Conservation (phyloP, 1,284 basidiomycete genomes). For the Sphaerobolus stellatus region DNA sequence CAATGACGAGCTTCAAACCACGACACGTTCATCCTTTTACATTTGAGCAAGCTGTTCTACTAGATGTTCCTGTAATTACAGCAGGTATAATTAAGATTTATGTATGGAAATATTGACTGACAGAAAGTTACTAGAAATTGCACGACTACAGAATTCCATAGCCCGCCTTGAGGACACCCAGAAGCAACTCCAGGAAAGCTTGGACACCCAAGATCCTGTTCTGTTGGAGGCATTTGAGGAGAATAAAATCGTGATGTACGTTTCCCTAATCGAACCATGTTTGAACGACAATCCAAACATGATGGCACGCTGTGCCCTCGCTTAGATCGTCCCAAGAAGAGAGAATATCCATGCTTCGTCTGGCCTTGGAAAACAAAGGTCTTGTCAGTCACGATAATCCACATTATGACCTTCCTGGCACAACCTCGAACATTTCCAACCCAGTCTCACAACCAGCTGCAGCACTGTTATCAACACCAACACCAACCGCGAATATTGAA, state of each 20-base stretch:
- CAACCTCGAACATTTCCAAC: too few species aligned
- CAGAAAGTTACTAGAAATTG: slow-evolving; percentile 49
- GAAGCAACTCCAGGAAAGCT: slow-evolving; percentile 49
- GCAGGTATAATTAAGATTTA: slow-evolving; percentile 50
- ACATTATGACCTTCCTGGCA: slow-evolving; percentile 7
- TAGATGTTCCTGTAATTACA: slow-evolving; percentile 67
- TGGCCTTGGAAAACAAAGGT: slow-evolving; percentile 65
- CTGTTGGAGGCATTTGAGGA: slow-evolving; percentile 49
- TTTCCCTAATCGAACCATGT: slow-evolving; percentile 9
- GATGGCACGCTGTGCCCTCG: background rate
- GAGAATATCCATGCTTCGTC: slow-evolving; percentile 61
- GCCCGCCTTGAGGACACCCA: slow-evolving; percentile 65
- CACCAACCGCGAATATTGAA: too few species aligned
- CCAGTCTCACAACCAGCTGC: too few species aligned
- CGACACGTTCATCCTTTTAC: slow-evolving; percentile 76
- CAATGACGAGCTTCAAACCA: too few species aligned
- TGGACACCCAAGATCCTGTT: slow-evolving; percentile 44
- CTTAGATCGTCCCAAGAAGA: slow-evolving; percentile 70
- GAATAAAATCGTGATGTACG: slow-evolving; percentile 55
- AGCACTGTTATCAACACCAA: too few species aligned
- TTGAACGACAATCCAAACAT: background rate
- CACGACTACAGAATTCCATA: slow-evolving; percentile 72
- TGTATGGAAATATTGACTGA: background rate
- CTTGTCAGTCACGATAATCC: slow-evolving; percentile 2
- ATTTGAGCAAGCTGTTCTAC: slow-evolving; percentile 57